Evolutionary conservation across 495 filamentous ascomycete species (phyloP), one percentile per base, ranked within the genome.

Genomic region (Lasiosphaeriaceae sp.): DNA sequence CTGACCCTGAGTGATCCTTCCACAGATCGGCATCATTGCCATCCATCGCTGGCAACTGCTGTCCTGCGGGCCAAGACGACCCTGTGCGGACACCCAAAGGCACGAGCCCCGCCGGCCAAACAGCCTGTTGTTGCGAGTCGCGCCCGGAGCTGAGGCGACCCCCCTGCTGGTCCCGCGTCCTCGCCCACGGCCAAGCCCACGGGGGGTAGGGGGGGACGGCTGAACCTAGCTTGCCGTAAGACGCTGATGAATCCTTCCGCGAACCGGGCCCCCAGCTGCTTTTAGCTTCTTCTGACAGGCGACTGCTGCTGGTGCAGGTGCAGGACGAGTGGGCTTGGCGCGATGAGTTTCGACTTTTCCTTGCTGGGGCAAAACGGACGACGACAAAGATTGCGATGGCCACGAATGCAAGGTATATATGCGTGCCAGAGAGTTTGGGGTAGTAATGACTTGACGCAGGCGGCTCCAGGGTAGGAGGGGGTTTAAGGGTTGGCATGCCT

Each of bases 401-500:
- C 37, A 60, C 59, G 47, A 73, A 47, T 31, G 55, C 66, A 46
- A 66, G 57, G 49, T 68, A 71, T 65, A 70, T 62, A 58, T 68
- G 61, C 35, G 60, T 56, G 50, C 61, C 62, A 51, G 65, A 62
- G 52, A 55, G 57, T 52, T 52, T 55, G 37, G 61, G 57, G 57
- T 64, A 51, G 54, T 61, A 57, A 54, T 50, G 57, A 46, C 58
- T 62, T 45, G 45, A 50, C 21, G 26, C 16, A 19, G 56, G 57
- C 52, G 64, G 41, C 56, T 67, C 61, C 62, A 64, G 60, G 50
- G 26, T 64, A 56, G 64, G 54, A 55, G 63, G 62, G 60, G 66
- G 67, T 34, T 68, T 71, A 57, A 75, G 59, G 65, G 66, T 66
- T 60, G 76, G 75, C 75, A 77, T 79, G 49, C 50, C 66, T 73